phyloP scores from a whole-genome alignment of 2,329 filamentous ascomycete species.

The Triangularia verruculosa region DNA sequence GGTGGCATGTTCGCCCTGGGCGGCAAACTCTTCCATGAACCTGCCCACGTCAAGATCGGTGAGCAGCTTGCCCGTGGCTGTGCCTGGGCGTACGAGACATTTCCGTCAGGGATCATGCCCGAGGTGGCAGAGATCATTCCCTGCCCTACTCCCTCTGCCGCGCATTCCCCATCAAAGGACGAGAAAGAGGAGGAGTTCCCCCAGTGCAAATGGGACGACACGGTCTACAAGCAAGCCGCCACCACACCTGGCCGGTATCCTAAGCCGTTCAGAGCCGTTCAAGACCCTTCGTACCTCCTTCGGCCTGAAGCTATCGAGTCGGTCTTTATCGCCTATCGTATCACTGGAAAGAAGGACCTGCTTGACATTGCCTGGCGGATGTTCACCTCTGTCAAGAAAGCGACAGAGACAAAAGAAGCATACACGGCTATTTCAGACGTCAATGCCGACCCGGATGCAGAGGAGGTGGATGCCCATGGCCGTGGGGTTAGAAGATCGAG shows the following conservation, averaged over 20 bases:
- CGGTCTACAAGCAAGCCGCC: constrained; percentile 30
- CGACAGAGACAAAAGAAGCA: constrained; percentile 44
- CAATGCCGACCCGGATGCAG: constrained; percentile 39
- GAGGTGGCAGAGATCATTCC: constrained; percentile 43
- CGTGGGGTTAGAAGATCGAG: constrained; percentile 24
- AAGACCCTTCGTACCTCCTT: constrained; percentile 43
- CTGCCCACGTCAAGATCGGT: constrained; percentile 43
- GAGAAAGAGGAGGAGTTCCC: constrained; percentile 21
- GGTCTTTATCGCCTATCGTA: constrained; percentile 50
- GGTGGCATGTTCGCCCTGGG: constrained; percentile 46
- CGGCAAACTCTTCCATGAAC: constrained; percentile 35
- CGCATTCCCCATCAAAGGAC: constrained; percentile 18
- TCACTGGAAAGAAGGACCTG: constrained; percentile 45
- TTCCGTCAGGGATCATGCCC: constrained; percentile 53
- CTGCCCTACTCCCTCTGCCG: constrained; percentile 20
- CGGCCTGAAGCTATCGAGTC: constrained; percentile 53
- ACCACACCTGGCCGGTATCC: constrained; percentile 36
- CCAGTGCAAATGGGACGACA: constrained; percentile 32
- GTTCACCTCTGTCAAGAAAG: constrained; percentile 43
- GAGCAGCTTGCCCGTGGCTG: constrained; percentile 51
- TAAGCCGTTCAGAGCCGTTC: constrained; percentile 57
- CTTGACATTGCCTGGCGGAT: constrained; percentile 47
- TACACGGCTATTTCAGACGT: constrained; percentile 43
- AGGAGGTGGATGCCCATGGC: neutral
- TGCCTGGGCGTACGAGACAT: constrained; percentile 51